A percentile compares a stretch with the other conserved stretches of the same genome.
These are phyloP conservation scores for Candolleomyces efflorescens DNA, from an alignment of 768 basidiomycete species.

Conservation along the genomic window DNA sequence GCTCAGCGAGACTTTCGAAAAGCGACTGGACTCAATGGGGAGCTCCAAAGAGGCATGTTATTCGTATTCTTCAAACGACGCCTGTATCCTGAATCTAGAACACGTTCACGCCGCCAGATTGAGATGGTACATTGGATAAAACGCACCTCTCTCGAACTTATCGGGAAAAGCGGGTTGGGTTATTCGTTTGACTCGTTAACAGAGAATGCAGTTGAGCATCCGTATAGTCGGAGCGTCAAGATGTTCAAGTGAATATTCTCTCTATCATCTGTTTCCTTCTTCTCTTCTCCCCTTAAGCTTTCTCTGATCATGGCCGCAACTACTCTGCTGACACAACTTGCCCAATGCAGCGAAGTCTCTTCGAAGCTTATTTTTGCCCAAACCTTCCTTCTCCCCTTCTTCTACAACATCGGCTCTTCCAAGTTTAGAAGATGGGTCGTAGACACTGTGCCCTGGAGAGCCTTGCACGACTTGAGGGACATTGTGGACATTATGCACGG, in stretches of 20 bases:
- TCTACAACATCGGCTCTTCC: conserved; percentile 23
- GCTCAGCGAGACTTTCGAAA: conserved; percentile 24
- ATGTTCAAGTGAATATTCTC: conserved; percentile 24
- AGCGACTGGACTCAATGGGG: conserved; percentile 14
- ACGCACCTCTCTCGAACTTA: conserved; percentile 43
- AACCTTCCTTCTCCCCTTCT: conserved; percentile 17
- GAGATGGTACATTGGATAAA: conserved; percentile 35
- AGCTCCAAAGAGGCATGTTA: too few species aligned
- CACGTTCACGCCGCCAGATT: conserved; percentile 19
- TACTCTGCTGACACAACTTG: not conserved
- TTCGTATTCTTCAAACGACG: too few species aligned
- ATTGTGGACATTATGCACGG: conserved; percentile 31
- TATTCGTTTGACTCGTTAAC: conserved; percentile 38
- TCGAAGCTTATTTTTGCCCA: conserved; percentile 13
- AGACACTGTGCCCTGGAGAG: conserved; percentile 25
- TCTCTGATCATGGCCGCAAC: not conserved
- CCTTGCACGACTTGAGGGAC: conserved; percentile 24
- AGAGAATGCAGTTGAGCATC: conserved; percentile 21
- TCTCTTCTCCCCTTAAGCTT: not conserved
- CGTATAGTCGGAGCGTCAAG: conserved; percentile 27
- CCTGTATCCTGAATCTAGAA: not conserved
- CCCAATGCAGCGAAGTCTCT: conserved; percentile 12
- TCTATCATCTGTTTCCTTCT: not conserved
- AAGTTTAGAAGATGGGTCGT: conserved; percentile 29
- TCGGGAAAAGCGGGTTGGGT: conserved; percentile 48